Conservation (phyloP, 306 rosid genomes). For the Medicago ruthenica region DNA sequence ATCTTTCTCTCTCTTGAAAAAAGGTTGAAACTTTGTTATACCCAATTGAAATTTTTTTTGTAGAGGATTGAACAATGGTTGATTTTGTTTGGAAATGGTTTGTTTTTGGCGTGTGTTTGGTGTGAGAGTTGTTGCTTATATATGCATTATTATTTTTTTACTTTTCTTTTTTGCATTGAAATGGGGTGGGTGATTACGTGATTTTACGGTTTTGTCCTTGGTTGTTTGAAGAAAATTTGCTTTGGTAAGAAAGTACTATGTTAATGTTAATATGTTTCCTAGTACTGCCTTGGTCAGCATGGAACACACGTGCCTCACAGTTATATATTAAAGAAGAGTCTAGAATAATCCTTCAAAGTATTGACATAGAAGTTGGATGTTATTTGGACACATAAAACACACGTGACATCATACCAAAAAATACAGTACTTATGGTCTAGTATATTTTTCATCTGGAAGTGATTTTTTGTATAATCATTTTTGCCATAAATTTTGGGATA, state of each 20-base stretch:
- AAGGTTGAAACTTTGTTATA: slow-evolving; percentile 31
- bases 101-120: no score
- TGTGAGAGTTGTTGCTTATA: slow-evolving; percentile 29
- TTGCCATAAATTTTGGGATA: no score
- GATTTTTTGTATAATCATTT: no score
- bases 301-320: slow-evolving; percentile 21
- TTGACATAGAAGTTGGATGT: no score
- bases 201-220: slow-evolving; percentile 52
- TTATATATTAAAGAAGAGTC: no score
- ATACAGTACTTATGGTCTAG: no score
- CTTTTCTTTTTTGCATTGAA: not conserved
- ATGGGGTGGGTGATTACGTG: not conserved
- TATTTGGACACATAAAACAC: no score
- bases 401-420: no score
- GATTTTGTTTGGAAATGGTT: slow-evolving; percentile 16
- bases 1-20: slow-evolving; percentile 35
- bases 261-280: not conserved
- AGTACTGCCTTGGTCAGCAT: not conserved
- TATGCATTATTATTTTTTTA: not conserved
- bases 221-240: not conserved
- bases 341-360: no score
- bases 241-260: not conserved
- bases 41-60: slow-evolving; percentile 37
- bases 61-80: not conserved
- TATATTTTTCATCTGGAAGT: no score